Evolutionary conservation across 192 early-diverging fungal genomes (phyloP), one percentile per base, ranked within the genome.

Genomic region (Kappamyces sp.): DNA sequence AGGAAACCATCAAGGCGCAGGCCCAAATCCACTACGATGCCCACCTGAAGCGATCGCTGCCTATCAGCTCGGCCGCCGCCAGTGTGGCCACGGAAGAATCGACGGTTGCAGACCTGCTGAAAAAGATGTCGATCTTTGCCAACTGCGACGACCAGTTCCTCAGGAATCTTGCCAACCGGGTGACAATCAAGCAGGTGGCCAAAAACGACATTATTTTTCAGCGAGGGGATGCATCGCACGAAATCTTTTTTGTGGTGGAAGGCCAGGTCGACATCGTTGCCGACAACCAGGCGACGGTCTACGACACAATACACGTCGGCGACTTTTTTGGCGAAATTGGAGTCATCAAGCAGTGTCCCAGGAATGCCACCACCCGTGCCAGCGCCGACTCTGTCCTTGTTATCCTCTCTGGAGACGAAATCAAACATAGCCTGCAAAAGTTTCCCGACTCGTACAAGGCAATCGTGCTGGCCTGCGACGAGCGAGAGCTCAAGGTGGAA

Each of bases 311-410:
- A 7, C 32, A 63, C 40, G 63, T 63, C 32, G 79, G 79, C 13
- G 78, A 65, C 6, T 82, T 79, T 51, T 82, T 82, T 66, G 79
- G 79, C 13, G 79, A 82, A 74, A 65, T 82, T 23, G 79, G 78
- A 1, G 37, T 81, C 8, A 48, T 81, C 23, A 23, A 23, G 23
- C 23, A 23, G 23, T 23, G 23, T 23, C 23, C 23, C 23, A 23
- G 23, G 23, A 23, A 23, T 23, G 23, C 23, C 23, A 23, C 23
- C 23, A 23, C 23, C 23, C 23, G 23, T 23, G 23, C 23, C 23
- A 23, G 23, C 23, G 23, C 23, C 23, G 23, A 23, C 23, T 23
- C 23, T 23, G 23, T 23, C 23, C 23, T 23, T 23, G 23, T 23
- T 23, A 23, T 23, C 23, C 23, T 23, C 23, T 23, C 23, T 23